Base-by-base conservation (phyloP, 2,329 filamentous ascomycete species). In the Diaporthe ampelina region DNA sequence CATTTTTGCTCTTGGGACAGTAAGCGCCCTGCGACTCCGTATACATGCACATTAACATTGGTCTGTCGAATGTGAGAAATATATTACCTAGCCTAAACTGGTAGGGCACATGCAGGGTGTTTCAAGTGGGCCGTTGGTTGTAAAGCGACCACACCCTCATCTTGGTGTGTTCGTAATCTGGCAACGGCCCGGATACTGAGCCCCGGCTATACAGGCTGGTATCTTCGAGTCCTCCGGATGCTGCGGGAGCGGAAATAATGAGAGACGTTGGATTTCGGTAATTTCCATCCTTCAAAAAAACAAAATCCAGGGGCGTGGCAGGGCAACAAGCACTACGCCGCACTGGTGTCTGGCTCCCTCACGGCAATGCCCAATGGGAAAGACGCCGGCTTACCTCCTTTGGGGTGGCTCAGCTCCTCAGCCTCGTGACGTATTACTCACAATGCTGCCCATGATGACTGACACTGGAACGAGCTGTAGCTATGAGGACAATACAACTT, bases 161-260 rank as follows among this genome's bases (percentile, higher is more conserved):
- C 11, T 67, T 67, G 61, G 61, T 67, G 63, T 67, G 63, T 52
- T 67, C 63, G 63, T 67, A 52, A 52, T 67, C 29, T 67, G 29
- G 63, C 21, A 50, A 32, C 45, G 61, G 45, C 63, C 45, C 45
- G 45, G 29, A 19, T 37, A 26, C 45, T 67, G n/a, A 35, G 35
- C 29, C 45, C 61, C 43, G 45, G 61, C 45, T 67, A 19, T 19
- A 37, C 48, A 35, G 8, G 13, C 32, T 21, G 45, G 45, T 32
- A n/a, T 67, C 63, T 67, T 40, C 29, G 8, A 67, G 5, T 43
- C 13, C 21, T 40, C 50, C 69, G 19, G 43, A 37, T 52, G 35
- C 43, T 70, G 35, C 65, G 52, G 65, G 58, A 73, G 37, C 48
- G 70, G 50, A 69, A 40, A 58, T 72, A 71, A 32, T 67, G 59